Conservation (phyloP, 1,284 basidiomycete species). For the Leccinum subspadiceum region DNA sequence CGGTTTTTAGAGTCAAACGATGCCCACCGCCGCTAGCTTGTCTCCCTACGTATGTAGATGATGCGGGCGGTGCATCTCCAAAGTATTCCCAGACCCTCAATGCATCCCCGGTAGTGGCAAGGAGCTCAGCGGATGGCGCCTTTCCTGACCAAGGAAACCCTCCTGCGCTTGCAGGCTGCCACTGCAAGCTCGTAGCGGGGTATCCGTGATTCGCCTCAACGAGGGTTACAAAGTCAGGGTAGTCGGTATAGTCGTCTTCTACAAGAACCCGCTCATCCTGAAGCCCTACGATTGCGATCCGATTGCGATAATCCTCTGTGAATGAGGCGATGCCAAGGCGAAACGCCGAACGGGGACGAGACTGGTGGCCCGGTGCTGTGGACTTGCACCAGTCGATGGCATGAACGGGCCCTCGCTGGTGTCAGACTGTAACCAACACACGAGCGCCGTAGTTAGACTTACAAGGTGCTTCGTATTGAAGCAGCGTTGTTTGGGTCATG, state of each 20-base stretch:
- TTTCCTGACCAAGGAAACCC: constrained; percentile 66
- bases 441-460: constrained; percentile 33
- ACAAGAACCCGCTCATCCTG: constrained; percentile 81
- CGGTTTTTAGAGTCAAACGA: constrained; percentile 61
- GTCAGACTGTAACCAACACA: constrained; percentile 10
- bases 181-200: constrained; percentile 79
- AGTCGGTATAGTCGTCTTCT: constrained; percentile 78
- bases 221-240: constrained; percentile 78
- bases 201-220: constrained; percentile 81
- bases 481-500: constrained; percentile 63
- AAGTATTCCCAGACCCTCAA: constrained; percentile 86
- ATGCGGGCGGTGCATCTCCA: constrained; percentile 53
- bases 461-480: constrained; percentile 77
- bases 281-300: constrained; percentile 78
- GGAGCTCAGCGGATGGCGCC: constrained; percentile 63
- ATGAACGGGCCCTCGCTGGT: constrained; percentile 71
- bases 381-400: constrained; percentile 82
- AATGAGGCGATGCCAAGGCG: constrained; percentile 79
- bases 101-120: constrained; percentile 90
- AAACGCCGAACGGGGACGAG: constrained; percentile 73
- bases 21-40: constrained; percentile 56
- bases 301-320: constrained; percentile 76
- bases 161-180: constrained; percentile 72
- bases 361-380: constrained; percentile 66
- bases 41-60: constrained; percentile 72